Evolutionary conservation across 306 rosid genomes (phyloP).

Genomic region (Macrotyloma uniflorum): DNA sequence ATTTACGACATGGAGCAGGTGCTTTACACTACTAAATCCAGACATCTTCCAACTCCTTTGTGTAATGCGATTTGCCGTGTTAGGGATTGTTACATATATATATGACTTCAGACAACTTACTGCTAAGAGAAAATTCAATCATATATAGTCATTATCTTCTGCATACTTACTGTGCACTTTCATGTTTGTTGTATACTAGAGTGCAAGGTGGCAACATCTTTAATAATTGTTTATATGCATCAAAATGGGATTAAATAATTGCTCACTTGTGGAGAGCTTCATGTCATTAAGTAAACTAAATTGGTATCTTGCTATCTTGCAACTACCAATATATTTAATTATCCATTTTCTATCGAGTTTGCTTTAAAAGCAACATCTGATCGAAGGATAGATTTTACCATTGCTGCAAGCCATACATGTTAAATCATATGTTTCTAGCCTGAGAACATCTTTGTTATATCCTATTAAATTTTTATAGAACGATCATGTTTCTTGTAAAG

Average conservation of each 20-base stretch:
- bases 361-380: slow-evolving; percentile 5
- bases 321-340: not conserved
- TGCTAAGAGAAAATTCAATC: not conserved
- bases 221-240: not conserved
- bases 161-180: not conserved
- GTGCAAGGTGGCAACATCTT: not conserved
- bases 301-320: not conserved
- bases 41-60: not conserved
- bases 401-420: not conserved
- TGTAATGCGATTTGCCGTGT: slow-evolving; percentile 17
- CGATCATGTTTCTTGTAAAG: not conserved
- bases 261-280: not conserved
- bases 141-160: slow-evolving; percentile 8
- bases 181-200: not conserved
- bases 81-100: too few species aligned
- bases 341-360: not conserved
- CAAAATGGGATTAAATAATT: not conserved
- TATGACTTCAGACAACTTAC: too few species aligned
- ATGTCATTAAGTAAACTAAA: slow-evolving; percentile 22
- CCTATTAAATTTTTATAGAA: not conserved
- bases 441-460: not conserved
- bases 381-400: not conserved
- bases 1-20: slow-evolving; percentile 83
- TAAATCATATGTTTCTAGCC: slow-evolving; percentile 3
- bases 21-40: slow-evolving; percentile 15